A percentile compares a stretch with the other conserved stretches of the same genome.
phyloP scores from a whole-genome alignment of 495 filamentous ascomycete species.

The Aspergillus funiculosus region DNA sequence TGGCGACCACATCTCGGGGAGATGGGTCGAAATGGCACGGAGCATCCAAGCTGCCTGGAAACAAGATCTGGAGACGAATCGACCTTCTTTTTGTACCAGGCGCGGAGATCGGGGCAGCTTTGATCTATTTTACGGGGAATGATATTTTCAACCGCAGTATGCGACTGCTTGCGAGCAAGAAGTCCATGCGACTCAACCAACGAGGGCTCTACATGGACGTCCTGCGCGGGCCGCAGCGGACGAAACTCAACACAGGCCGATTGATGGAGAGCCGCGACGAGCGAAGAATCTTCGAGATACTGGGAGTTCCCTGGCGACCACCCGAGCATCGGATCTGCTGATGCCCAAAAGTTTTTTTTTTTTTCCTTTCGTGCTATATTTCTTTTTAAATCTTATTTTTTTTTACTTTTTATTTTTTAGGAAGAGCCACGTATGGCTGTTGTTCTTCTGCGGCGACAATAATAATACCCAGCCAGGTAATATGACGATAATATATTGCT shows the following conservation, averaged over 20 bases:
- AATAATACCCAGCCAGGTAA: too few species aligned
- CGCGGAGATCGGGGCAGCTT: constrained; percentile 74
- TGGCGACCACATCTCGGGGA: constrained; percentile 41
- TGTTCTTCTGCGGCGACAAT: neutral
- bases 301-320: constrained; percentile 84
- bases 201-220: constrained; percentile 73
- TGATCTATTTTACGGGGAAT: constrained; percentile 95
- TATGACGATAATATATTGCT: constrained; percentile 16
- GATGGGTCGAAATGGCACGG: constrained; percentile 81
- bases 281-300: constrained; percentile 74
- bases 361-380: neutral
- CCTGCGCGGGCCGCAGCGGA: constrained; percentile 51
- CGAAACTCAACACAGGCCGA: constrained; percentile 64
- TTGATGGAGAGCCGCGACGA: constrained; percentile 75
- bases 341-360: constrained; percentile 13
- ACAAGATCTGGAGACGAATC: constrained; percentile 66
- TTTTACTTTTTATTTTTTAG: constrained; percentile 2
- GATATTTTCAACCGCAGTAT: constrained; percentile 95
- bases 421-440: constrained; percentile 8
- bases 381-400: constrained; percentile 3
- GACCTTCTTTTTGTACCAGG: constrained; percentile 84
- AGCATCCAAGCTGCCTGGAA: constrained; percentile 60
- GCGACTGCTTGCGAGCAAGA: constrained; percentile 74
- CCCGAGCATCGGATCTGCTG: constrained; percentile 76
- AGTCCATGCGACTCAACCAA: constrained; percentile 83